These are phyloP conservation scores for Asterochloris sp. DNA, from an alignment of 139 green algal genomes.

Conservation along the genomic window DNA sequence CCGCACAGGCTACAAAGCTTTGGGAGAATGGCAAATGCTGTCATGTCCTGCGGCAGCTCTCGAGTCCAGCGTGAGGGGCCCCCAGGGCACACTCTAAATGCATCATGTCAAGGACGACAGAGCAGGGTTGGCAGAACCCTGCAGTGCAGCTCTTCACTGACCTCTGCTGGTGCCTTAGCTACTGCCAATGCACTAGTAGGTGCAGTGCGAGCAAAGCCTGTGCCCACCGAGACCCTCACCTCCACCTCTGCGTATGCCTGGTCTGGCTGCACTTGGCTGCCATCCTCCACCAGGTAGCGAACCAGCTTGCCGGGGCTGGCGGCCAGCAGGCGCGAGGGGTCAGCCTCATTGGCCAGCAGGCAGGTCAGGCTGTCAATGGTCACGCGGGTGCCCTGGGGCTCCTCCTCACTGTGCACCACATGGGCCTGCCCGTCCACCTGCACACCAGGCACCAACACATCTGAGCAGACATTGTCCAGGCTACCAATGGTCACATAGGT, in stretches of 20 bases:
- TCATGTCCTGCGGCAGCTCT: too few species aligned
- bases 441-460: neutral
- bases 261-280: slow-evolving; percentile 56
- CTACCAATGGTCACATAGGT: too few species aligned
- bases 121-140: too few species aligned
- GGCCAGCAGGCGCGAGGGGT: slow-evolving; percentile 38
- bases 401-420: slow-evolving; percentile 93
- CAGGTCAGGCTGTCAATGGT: slow-evolving; percentile 86
- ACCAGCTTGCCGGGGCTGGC: slow-evolving; percentile 79
- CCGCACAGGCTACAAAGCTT: neutral
- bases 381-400: slow-evolving; percentile 84
- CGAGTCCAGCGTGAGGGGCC: too few species aligned
- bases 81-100: too few species aligned
- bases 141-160: too few species aligned
- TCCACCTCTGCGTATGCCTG: slow-evolving; percentile 82
- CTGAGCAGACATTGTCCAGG: too few species aligned
- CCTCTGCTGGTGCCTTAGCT: too few species aligned
- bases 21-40: too few species aligned
- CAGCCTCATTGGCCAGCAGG: slow-evolving; percentile 81
- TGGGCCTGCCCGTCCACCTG: slow-evolving; percentile 89
- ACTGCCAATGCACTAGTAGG: too few species aligned
- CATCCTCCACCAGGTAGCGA: slow-evolving; percentile 73
- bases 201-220: neutral
- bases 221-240: neutral
- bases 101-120: too few species aligned